A percentile compares a stretch with the other conserved stretches of the same genome.
phyloP scores from a whole-genome alignment of 2,329 filamentous ascomycete genomes.

The Aphanocladium album region DNA sequence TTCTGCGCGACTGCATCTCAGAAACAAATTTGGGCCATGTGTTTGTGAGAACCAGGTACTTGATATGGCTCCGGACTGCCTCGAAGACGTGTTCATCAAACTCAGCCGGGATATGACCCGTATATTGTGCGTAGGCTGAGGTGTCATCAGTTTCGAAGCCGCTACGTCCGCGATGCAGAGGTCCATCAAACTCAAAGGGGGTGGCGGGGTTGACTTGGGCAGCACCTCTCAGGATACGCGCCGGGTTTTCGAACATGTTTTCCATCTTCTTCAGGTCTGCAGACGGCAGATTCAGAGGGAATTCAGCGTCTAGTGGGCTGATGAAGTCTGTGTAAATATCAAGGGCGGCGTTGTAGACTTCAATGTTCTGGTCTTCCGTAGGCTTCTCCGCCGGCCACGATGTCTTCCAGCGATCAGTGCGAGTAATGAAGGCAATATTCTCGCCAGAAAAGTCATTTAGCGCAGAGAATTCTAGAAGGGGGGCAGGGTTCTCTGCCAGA shows the following conservation, averaged over 20 bases:
- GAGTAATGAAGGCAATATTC: slow-evolving; percentile 52
- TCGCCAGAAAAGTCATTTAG: slow-evolving; percentile 53
- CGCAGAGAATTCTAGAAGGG: slow-evolving; percentile 48
- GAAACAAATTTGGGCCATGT: slow-evolving; percentile 26
- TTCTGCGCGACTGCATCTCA: slow-evolving; percentile 12
- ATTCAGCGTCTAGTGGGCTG: slow-evolving; percentile 41
- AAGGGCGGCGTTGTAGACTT: slow-evolving; percentile 39
- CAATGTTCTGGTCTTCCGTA: neutral
- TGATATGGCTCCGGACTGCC: slow-evolving; percentile 19
- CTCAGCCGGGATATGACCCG: neutral
- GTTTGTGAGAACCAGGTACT: slow-evolving; percentile 26
- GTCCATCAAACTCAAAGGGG: slow-evolving; percentile 16
- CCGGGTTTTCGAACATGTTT: slow-evolving; percentile 36
- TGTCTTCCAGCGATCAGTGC: slow-evolving; percentile 41
- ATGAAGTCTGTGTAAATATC: slow-evolving; percentile 46
- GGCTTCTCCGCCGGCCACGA: neutral
- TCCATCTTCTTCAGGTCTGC: slow-evolving; percentile 36
- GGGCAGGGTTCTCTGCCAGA: slow-evolving; percentile 39
- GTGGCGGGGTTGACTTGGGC: slow-evolving; percentile 19
- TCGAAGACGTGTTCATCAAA: slow-evolving; percentile 15
- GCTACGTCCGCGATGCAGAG: neutral
- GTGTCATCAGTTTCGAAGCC: neutral
- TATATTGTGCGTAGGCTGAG: neutral
- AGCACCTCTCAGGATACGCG: slow-evolving; percentile 28
- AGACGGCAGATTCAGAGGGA: slow-evolving; percentile 47